phyloP scores from a whole-genome alignment of 2,329 filamentous ascomycete genomes.

The Aureobasidium sp. region DNA sequence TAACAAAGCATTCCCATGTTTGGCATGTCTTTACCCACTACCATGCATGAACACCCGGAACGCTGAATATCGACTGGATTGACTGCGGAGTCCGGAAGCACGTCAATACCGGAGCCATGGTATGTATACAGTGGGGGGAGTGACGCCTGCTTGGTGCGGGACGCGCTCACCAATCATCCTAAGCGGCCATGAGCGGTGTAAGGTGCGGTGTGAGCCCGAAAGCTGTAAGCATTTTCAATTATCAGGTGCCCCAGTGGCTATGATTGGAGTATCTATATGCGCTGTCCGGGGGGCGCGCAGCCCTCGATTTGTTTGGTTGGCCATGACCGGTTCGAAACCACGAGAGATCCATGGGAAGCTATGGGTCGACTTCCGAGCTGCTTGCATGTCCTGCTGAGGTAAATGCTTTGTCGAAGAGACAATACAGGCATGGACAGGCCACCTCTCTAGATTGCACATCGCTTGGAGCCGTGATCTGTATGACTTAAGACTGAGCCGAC shows the following conservation, averaged over 20 bases:
- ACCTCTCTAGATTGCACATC: not conserved
- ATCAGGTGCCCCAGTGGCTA: not conserved
- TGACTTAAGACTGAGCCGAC: conserved; percentile 4
- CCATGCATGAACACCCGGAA: not conserved
- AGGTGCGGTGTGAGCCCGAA: conserved; percentile 9
- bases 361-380: not conserved
- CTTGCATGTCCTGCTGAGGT: conserved; percentile 6
- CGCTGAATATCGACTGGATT: not conserved
- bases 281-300: conserved; percentile 4
- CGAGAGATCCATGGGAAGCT: not conserved
- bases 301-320: conserved; percentile 7
- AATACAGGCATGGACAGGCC: not conserved
- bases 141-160: not conserved
- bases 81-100: not conserved
- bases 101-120: not conserved
- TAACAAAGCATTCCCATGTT: not conserved
- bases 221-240: not conserved
- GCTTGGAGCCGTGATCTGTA: conserved; percentile 5
- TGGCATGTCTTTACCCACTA: not conserved
- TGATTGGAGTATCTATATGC: conserved; percentile 5
- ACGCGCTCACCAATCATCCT: conserved; percentile 4
- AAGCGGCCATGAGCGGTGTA: conserved; percentile 2
- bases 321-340: not conserved
- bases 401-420: conserved; percentile 1
- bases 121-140: not conserved